A percentile compares a stretch with the other conserved stretches of the same genome.
Conservation (phyloP, 1,139 yeast species). For the Ogataea hybrid region DNA sequence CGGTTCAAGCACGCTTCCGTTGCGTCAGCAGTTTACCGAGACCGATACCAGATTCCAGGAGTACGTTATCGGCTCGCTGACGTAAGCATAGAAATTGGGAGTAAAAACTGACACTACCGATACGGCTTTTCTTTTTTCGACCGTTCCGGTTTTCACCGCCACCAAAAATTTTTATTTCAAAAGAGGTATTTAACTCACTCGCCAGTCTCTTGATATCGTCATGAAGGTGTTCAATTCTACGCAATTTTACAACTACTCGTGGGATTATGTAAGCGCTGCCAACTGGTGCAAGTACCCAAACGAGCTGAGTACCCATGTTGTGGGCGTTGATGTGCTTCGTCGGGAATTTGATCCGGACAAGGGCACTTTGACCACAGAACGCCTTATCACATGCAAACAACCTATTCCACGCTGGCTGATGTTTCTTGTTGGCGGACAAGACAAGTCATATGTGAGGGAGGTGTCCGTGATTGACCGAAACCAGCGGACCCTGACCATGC, state of each 20-base stretch:
- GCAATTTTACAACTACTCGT: constrained; percentile 73
- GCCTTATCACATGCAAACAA: constrained; percentile 88
- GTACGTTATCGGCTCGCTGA: constrained; percentile 17
- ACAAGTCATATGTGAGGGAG: constrained; percentile 81
- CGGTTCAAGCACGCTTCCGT: constrained; percentile 42
- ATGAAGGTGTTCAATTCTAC: constrained; percentile 79
- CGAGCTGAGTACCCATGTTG: constrained; percentile 89
- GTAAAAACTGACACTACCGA: neutral
- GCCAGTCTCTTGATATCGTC: neutral
- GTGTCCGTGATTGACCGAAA: constrained; percentile 78
- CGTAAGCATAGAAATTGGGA: neutral
- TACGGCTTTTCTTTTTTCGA: neutral
- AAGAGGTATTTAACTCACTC: constrained; percentile 3
- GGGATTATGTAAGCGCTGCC: constrained; percentile 96
- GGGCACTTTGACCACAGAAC: constrained; percentile 69
- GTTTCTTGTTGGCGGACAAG: constrained; percentile 69
- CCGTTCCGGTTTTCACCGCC: constrained; percentile 6
- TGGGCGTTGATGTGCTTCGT: constrained; percentile 83
- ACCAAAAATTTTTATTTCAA: constrained; percentile 9
- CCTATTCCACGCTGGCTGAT: constrained; percentile 82
- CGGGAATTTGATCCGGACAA: constrained; percentile 61
- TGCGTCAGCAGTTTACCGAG: constrained; percentile 35
- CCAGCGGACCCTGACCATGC: constrained; percentile 64
- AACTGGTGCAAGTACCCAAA: constrained; percentile 98
- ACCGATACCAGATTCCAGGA: constrained; percentile 46